Evolutionary conservation across 441 rosid species (phyloP).

Genomic region (Erodium texanum): DNA sequence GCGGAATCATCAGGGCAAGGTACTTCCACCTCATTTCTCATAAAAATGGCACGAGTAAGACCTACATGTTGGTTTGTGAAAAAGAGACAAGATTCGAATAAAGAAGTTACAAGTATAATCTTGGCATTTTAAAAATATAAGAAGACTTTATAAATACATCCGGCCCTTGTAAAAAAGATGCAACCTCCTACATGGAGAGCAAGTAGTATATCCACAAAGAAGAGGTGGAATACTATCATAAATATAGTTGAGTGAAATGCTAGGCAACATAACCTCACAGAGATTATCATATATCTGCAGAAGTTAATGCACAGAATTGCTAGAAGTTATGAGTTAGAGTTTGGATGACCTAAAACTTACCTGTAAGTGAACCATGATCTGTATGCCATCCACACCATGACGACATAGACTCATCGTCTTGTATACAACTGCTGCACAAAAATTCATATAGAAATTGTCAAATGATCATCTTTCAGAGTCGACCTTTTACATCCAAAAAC

Average conservation of each 20-base stretch:
- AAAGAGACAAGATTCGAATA: conserved; percentile 20
- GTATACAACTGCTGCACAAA: conserved; percentile 35
- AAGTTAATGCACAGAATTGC: background rate
- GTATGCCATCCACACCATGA: conserved; percentile 99
- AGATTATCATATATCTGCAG: too few relatives aligned
- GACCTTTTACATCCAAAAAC: background rate
- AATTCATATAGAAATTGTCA: conserved; percentile 8
- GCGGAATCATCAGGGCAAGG: conserved; percentile 76
- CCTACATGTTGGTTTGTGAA: conserved; percentile 46
- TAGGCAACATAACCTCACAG: background rate
- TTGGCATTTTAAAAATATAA: background rate
- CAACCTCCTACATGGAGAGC: background rate
- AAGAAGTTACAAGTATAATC: background rate
- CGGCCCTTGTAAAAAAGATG: background rate
- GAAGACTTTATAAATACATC: background rate
- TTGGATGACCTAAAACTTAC: conserved; percentile 23
- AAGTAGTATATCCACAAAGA: background rate
- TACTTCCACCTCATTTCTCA: conserved; percentile 57
- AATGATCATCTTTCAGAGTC: conserved; percentile 10
- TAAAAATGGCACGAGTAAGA: conserved; percentile 83
- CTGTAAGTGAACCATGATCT: conserved; percentile 87
- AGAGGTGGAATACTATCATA: background rate
- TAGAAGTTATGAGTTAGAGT: background rate
- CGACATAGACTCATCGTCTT: conserved; percentile 46
- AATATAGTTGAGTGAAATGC: background rate